Base-by-base conservation (phyloP, 352 stramenopile genomes). In the Elongisporangium senticosum region DNA sequence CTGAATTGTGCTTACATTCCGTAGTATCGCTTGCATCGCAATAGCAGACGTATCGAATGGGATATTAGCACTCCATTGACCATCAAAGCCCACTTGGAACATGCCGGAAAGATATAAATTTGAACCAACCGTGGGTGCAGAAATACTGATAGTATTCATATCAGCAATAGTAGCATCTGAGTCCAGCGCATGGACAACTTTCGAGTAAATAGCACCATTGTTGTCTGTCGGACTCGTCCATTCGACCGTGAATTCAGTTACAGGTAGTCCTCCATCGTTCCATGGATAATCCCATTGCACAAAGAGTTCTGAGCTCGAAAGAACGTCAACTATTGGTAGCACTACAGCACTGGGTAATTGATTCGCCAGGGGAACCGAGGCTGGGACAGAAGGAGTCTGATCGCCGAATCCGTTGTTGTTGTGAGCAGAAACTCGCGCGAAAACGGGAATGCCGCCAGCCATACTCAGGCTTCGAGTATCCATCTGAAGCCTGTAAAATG, bases 61-160 rank as follows among this genome's bases (percentile, higher is more conserved):
- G 15, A 99, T 64, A 60, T 97, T 86, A 19, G 71, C 67, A 3
- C 86, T 98, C 58, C 75, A 91, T 40, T 96, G 78, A 10, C 80
- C 84, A 54, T 90, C 86, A 65, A 96, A 98, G 1, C 68, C 74
- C 19, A 99, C 67, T 4, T 83, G 86, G 72, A 98, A 99, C 20
- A 87, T 90, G 3, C 86, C 86, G 1, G 69, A 72, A 0, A 93
- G 57, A 53, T 69, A 83, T 13, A 53, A 76, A 22, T 79, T 71
- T 0, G 68, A 17, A 4, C 81, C 79, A 2, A 67, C 56, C 0
- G 59, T 83, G 7, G 86, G 83, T 47, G 82, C 78, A 1, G 83
- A 92, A 1, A 95, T 64, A 5, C 76, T 89, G 48, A 93, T 83
- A 0, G 74, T 83, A 21, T 86, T 72, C 17, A 93, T 69, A 37